Base-by-base conservation (phyloP, 2,329 filamentous ascomycete genomes). In the Aspergillus sojae region DNA sequence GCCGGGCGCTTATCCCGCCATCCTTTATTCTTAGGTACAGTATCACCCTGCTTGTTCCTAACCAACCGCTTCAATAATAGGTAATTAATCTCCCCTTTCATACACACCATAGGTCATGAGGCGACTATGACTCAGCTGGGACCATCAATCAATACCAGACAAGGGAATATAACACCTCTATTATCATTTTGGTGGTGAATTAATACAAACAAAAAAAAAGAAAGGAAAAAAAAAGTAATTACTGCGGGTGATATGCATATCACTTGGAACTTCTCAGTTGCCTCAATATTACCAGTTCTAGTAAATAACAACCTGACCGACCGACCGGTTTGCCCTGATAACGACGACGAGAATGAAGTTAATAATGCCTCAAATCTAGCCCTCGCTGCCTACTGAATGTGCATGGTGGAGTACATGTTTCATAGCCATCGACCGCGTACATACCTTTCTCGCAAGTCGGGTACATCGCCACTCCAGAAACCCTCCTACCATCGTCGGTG, bases 1-100 rank as follows among this genome's bases (percentile, higher is more conserved):
- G 52, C 45, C 61, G 61, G 61, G 61, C 61, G 61, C 61, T 55
- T 60, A 63, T 63, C 57, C 61, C 58, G 50, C 57, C 61, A 57
- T 60, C 41, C 52, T 55, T 59, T 36, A 55, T 55, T 36, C 28
- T 23, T n/a, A 50, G 46, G 21, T 34, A 39, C 36, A 23, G 43
- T 54, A 41, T 16, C 39, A 41, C 39, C 28, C 45, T 52, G 36
- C 55, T 45, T 55, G 36, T 59, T 61, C 59, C 56, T 59, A 56
- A 23, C 59, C 55, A 62, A 59, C 62, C 58, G 46, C 43, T 43
- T 41, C 45, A 39, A 32, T n/a, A 52, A 52, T 10, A 21, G 28
- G n/a, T 11, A 52, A n/a, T 52, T 32, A 52, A 52, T n/a, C 26
- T 52, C 19, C 23, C 19, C 4, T 52, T 32, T 52, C 48, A 52